Evolutionary conservation across 2,329 filamentous ascomycete species (phyloP), one percentile per base, ranked within the genome.

Genomic region (Paraconiothyrium sp.): DNA sequence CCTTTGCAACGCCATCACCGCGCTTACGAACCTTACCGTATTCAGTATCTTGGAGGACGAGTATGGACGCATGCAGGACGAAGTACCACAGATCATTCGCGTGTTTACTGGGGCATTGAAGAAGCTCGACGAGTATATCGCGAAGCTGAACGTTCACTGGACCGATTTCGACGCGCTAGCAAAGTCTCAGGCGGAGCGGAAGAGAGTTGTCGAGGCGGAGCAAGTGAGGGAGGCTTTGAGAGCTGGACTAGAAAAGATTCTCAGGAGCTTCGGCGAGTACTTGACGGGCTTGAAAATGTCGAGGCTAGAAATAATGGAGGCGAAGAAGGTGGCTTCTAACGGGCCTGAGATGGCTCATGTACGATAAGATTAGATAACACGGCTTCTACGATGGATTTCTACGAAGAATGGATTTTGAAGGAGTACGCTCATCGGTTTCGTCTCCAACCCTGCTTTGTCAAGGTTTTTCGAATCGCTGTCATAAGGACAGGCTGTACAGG

Each of bases 41-140:
- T 86, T 86, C 64, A 94, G 91, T 77, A 80, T 97, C 57, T 82
- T 83, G 3, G 94, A 98, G 77, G 94, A 98, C 75, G 85, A 86
- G 50, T 95, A 89, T 73, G 94, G 94, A 14, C 91, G 92, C 68
- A 94, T 96, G n/a, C 90, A 96, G 67, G 85, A 89, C 47, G 92
- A 95, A 66, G 88, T 98, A 2, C 88, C 91, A 0, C 81, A 80
- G 52, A 89, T 97, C 59, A 87, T 97, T 54, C 87, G 90, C 50
- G 87, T 88, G 1, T 87, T 96, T 63, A 94, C 92, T 0, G 69
- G 77, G 0, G 88, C 91, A 0, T 89, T 93, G 59, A 84, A 82
- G 58, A 88, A 88, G 67, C 81, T 97, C 3, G 90, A 97, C 71
- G 80, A 75, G 1, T 93, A 96, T 73, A 84, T 88, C 66, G 76